These are phyloP conservation scores for Sechiopsis laciniata DNA, from an alignment of 306 rosid genomes.

Conservation along the genomic window DNA sequence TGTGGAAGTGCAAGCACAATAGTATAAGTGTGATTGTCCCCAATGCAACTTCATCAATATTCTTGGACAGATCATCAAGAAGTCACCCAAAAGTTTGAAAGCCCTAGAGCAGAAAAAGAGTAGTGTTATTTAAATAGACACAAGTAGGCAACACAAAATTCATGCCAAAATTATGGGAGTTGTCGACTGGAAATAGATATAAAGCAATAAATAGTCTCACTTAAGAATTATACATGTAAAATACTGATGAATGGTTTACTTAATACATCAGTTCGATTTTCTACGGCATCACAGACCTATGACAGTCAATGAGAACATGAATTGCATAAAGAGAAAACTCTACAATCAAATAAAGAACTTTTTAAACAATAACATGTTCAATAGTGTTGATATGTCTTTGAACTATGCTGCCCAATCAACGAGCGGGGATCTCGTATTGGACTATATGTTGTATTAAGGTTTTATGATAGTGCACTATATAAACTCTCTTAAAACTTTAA, in stretches of 20 bases:
- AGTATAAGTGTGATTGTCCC: not conserved
- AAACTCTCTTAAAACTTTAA: too few species aligned
- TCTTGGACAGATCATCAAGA: constrained; percentile 4
- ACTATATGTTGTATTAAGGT: too few species aligned
- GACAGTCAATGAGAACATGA: not conserved
- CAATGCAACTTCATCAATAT: constrained; percentile 11
- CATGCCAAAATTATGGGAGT: not conserved
- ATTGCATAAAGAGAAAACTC: not conserved
- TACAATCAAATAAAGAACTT: not conserved
- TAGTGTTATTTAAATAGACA: not conserved
- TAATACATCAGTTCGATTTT: constrained; percentile 12
- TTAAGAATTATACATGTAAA: not conserved
- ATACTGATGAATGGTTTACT: not conserved
- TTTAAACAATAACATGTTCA: not conserved
- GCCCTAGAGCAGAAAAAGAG: constrained; percentile 10
- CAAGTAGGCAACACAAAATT: not conserved
- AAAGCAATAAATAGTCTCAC: not conserved
- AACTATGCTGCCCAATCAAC: too few species aligned
- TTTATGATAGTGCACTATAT: too few species aligned
- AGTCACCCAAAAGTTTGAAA: not conserved
- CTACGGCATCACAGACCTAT: not conserved
- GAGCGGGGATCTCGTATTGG: too few species aligned
- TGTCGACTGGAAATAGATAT: not conserved
- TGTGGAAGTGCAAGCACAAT: not conserved
- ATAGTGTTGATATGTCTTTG: not conserved